Percentiles rank a stretch among this genome's conserved stretches.
Conservation (phyloP, 2,329 filamentous ascomycete species). For the Parafenestella ontariensis region DNA sequence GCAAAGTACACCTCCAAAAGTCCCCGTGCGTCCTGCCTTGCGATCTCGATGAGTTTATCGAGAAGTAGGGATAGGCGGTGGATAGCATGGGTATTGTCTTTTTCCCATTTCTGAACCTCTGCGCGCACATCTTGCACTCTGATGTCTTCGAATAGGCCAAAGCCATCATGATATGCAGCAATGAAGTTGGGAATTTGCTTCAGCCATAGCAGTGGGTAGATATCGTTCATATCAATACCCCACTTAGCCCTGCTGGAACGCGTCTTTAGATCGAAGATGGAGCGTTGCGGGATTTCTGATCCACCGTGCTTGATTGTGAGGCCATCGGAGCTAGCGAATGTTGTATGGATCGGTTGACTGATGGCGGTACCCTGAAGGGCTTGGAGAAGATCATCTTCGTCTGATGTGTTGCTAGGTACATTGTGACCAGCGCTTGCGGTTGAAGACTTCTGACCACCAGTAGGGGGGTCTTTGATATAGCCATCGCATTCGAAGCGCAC, state of each 20-base stretch:
- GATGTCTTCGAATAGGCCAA: conserved; percentile 54
- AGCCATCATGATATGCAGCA: conserved; percentile 57
- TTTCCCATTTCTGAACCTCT: conserved; percentile 53
- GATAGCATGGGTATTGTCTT: conserved; percentile 42
- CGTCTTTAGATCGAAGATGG: conserved; percentile 63
- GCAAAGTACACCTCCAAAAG: conserved; percentile 47
- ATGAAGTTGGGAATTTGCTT: conserved; percentile 61
- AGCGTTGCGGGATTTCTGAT: conserved; percentile 48
- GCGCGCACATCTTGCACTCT: conserved; percentile 47
- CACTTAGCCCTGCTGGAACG: conserved; percentile 46
- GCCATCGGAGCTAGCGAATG: not conserved
- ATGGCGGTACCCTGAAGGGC: conserved; percentile 18
- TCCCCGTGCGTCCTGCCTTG: conserved; percentile 17
- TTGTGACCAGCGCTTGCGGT: not conserved
- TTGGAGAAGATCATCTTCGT: conserved; percentile 16
- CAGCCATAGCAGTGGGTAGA: conserved; percentile 58
- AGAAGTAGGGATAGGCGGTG: conserved; percentile 38
- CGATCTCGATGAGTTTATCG: conserved; percentile 37
- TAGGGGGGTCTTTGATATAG: conserved; percentile 48
- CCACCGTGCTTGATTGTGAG: conserved; percentile 32
- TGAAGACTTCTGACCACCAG: not conserved
- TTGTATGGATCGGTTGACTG: not conserved
- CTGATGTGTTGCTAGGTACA: not conserved
- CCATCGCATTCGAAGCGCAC: conserved; percentile 67
- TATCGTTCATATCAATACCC: conserved; percentile 48